Evolutionary conservation across 371 early-diverging fungal genomes (phyloP), one percentile per base, ranked within the genome.

Genomic region (Mortierella sp.): DNA sequence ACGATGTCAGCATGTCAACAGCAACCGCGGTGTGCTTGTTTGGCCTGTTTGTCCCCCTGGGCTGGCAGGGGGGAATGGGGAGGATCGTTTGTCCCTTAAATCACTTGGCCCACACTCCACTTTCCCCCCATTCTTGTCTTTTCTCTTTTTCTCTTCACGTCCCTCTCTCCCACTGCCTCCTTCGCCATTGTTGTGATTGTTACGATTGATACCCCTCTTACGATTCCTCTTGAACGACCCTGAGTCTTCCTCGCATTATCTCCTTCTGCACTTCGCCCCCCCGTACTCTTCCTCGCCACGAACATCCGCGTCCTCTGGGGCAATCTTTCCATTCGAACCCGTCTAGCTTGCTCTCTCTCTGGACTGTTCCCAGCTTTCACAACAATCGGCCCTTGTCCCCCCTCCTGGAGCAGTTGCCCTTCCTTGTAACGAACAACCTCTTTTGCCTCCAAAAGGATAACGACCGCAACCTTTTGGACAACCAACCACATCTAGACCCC

Each of bases 161-260:
- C 30, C 46, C 54, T n/a, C 21, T 23, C 42, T 26, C 42, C 48
- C 55, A 39, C 18, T 26, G n/a, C 19, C n/a, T 21, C 19, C n/a
- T 46, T 52, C n/a, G 50, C 34, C 61, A 53, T 45, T 61, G 53
- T 61, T 61, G 61, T 61, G 61, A 41, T 34, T 61, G 45, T 53
- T 51, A 61, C 41, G 61, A 61, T 45, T n/a, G n/a, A 51, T 45
- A 39, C 31, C 38, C 57, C 47, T 49, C 18, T 38, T 31, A 34
- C 34, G 10, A 34, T 21, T 39, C n/a, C 26, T 56, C 34, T 41
- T 41, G 16, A 39, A 47, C 48, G 49, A 54, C 49, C 51, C 16
- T 55, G 6, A 38, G 38, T 27, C 51, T 30, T 24, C 23, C 23
- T 19, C 48, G 24, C 21, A 2, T 16, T 27, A 4, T 24, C 12